phyloP scores from a whole-genome alignment of 129 eudicot species.

The Pulicaria dysenterica region DNA sequence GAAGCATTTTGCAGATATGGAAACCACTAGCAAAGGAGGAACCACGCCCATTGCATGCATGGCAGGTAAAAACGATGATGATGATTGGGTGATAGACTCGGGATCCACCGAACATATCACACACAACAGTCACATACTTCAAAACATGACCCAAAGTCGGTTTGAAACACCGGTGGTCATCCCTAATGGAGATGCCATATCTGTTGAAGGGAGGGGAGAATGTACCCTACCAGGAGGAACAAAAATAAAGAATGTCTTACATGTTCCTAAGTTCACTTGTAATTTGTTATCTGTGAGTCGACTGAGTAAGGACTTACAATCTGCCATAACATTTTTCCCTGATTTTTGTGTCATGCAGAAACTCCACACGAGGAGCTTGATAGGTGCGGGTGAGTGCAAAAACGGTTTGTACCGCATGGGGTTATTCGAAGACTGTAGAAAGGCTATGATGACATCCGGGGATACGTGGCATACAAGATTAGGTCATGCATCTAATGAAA shows the following conservation, averaged over 20 bases:
- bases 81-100: not conserved
- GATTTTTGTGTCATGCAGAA: not conserved
- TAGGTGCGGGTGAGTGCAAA: too few relatives aligned
- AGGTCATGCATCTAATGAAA: not conserved
- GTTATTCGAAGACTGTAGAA: not conserved
- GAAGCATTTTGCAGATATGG: slow-evolving; percentile 5
- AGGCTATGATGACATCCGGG: not conserved
- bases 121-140: too few relatives aligned
- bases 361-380: not conserved
- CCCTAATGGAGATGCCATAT: not conserved
- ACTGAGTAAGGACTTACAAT: not conserved
- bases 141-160: too few relatives aligned
- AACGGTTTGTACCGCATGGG: slow-evolving; percentile 6
- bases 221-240: not conserved
- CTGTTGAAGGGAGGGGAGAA: not conserved
- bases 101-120: too few relatives aligned
- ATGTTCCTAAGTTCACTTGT: not conserved
- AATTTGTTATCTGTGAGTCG: not conserved
- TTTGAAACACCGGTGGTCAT: not conserved
- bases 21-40: not conserved
- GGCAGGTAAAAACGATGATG: slow-evolving; percentile 4
- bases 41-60: not conserved
- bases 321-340: not conserved
- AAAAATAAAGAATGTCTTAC: not conserved
- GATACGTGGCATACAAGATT: not conserved